These are phyloP conservation scores for Potentilla sterilis DNA, from an alignment of 306 rosid species.

Conservation along the genomic window DNA sequence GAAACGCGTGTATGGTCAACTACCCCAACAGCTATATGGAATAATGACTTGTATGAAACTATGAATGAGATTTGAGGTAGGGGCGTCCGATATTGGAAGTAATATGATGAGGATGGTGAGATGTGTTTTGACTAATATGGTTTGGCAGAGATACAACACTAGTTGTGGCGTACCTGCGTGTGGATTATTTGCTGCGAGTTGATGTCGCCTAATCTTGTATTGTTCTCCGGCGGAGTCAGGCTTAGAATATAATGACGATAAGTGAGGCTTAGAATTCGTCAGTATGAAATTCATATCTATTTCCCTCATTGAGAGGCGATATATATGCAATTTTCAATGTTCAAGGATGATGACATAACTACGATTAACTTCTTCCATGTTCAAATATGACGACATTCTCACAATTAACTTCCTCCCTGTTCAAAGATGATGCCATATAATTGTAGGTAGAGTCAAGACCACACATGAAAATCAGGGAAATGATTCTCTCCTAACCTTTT, in stretches of 20 bases:
- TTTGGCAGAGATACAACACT: neutral
- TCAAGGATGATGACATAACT: too few species aligned
- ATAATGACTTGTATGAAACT: neutral
- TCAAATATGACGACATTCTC: too few species aligned
- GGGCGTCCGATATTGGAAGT: neutral
- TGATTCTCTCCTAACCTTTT: too few species aligned
- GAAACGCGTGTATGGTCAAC: neutral
- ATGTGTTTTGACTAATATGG: neutral
- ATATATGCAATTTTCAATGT: neutral
- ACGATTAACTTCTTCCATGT: too few species aligned
- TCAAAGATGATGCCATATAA: too few species aligned
- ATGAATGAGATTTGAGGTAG: neutral
- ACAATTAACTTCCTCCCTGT: too few species aligned
- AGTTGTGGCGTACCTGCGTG: neutral
- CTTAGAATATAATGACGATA: too few species aligned
- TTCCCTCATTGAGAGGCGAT: neutral
- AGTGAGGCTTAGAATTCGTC: neutral
- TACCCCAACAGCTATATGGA: neutral
- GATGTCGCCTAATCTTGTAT: neutral
- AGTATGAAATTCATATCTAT: too few species aligned
- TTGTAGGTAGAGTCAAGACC: too few species aligned
- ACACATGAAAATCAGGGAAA: too few species aligned
- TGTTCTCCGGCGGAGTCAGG: accelerated
- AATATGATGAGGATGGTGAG: neutral
- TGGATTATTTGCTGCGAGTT: neutral